phyloP scores from a whole-genome alignment of 805 yeast genomes.

The Saccharomycopsis sp. region DNA sequence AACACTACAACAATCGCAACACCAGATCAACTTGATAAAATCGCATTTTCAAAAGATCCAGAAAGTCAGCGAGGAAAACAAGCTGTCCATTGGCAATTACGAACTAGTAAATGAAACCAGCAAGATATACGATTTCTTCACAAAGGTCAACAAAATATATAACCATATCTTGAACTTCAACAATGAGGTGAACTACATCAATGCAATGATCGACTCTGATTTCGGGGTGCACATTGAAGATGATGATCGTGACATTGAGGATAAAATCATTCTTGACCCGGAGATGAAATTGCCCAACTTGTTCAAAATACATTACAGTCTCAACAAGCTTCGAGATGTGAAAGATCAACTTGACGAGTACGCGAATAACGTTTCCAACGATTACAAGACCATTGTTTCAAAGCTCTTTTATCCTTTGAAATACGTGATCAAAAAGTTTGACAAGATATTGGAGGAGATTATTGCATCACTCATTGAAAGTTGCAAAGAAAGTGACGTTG shows the following conservation, averaged over 20 bases:
- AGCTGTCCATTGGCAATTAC: constrained; percentile 54
- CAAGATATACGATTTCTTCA: constrained; percentile 59
- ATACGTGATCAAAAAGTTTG: constrained; percentile 47
- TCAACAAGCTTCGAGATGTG: constrained; percentile 67
- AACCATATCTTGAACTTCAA: constrained; percentile 51
- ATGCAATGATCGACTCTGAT: constrained; percentile 42
- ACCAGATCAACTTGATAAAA: constrained; percentile 42
- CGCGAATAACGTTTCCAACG: constrained; percentile 42
- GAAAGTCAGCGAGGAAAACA: constrained; percentile 44
- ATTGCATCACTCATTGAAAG: constrained; percentile 65
- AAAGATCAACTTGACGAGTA: constrained; percentile 62
- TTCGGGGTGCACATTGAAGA: constrained; percentile 12
- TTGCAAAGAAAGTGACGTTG: constrained; percentile 56
- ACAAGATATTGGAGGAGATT: constrained; percentile 51
- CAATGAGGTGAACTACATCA: constrained; percentile 40
- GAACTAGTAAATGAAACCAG: constrained; percentile 62
- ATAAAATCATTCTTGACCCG: constrained; percentile 25
- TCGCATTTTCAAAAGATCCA: constrained; percentile 37
- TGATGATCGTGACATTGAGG: constrained; percentile 26
- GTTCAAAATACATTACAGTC: constrained; percentile 56
- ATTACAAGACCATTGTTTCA: constrained; percentile 56
- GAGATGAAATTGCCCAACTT: constrained; percentile 47
- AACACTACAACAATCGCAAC: constrained; percentile 31
- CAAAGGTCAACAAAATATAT: constrained; percentile 56
- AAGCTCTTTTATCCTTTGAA: constrained; percentile 46